phyloP scores from a whole-genome alignment of 2,329 filamentous ascomycete genomes.

The Dactylellina haptotyla region DNA sequence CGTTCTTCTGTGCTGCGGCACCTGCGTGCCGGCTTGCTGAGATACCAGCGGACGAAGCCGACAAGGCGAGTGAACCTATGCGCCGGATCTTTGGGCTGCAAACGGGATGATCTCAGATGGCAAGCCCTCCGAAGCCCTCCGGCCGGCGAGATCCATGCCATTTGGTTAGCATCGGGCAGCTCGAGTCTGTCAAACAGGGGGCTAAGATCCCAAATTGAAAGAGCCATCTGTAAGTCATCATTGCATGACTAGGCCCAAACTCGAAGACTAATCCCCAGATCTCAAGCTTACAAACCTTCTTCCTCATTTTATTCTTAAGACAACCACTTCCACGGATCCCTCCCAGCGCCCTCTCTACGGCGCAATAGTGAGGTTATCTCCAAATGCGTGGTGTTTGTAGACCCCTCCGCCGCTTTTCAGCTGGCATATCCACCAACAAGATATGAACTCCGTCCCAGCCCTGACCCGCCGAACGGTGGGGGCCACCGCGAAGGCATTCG shows the following conservation, averaged over 20 bases:
- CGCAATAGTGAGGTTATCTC: neutral
- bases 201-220: conserved; percentile 29
- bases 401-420: conserved; percentile 11
- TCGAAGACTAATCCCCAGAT: too few relatives aligned
- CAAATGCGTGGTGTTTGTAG: conserved; percentile 8
- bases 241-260: conserved; percentile 3
- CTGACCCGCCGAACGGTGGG: conserved; percentile 16
- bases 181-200: conserved; percentile 49
- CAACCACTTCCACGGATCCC: neutral
- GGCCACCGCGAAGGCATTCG: conserved; percentile 8
- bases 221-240: neutral
- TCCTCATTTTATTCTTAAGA: neutral
- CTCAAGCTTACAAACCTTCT: neutral
- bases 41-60: conserved; percentile 26
- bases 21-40: conserved; percentile 1
- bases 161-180: conserved; percentile 43
- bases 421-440: conserved; percentile 12
- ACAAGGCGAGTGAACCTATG: conserved; percentile 27
- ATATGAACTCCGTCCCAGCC: conserved; percentile 21
- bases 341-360: neutral
- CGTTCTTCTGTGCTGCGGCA: neutral
- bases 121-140: conserved; percentile 12
- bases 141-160: conserved; percentile 24
- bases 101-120: conserved; percentile 49
- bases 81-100: conserved; percentile 5